Evolutionary conservation across 2,329 filamentous ascomycete species (phyloP).

Genomic region (Trichothecium roseum): DNA sequence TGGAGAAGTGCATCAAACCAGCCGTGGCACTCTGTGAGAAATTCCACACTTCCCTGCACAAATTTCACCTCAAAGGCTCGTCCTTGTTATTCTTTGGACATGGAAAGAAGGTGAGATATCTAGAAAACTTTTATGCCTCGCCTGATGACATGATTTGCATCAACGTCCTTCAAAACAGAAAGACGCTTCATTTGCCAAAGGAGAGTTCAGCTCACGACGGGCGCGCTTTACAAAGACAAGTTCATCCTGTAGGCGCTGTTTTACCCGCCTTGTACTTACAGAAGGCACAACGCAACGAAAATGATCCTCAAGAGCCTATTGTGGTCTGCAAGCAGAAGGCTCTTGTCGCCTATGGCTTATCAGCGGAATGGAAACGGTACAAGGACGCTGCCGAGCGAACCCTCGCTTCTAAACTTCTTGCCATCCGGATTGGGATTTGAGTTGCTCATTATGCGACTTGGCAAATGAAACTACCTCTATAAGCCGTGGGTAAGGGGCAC

Average conservation of each 20-base stretch:
- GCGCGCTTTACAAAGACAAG: conserved; percentile 18
- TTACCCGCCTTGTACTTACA: conserved; percentile 25
- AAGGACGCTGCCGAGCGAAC: conserved; percentile 16
- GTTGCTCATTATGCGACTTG: no score
- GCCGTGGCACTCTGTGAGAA: conserved; percentile 27
- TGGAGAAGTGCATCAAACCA: conserved; percentile 19
- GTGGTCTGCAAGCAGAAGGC: conserved; percentile 26
- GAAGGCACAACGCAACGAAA: conserved; percentile 19
- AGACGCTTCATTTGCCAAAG: conserved; percentile 20
- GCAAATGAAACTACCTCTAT: no score
- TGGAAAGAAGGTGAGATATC: conserved; percentile 13
- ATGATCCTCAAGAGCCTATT: conserved; percentile 20
- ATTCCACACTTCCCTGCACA: conserved; percentile 24
- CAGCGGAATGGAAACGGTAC: conserved; percentile 19
- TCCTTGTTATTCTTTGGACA: conserved; percentile 15
- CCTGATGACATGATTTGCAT: conserved; percentile 21
- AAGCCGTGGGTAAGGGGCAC: no score
- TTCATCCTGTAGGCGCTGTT: conserved; percentile 23
- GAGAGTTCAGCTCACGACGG: conserved; percentile 18
- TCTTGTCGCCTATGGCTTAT: conserved; percentile 26
- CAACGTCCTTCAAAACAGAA: conserved; percentile 25
- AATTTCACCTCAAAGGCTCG: conserved; percentile 25
- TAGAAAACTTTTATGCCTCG: conserved; percentile 19
- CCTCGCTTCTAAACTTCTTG: conserved; percentile 18
- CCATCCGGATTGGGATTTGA: no score